Percentiles rank a stretch among this genome's conserved stretches.
Evolutionary conservation across 2,329 filamentous ascomycete species (phyloP).

Genomic region (Xylariaceae sp.): DNA sequence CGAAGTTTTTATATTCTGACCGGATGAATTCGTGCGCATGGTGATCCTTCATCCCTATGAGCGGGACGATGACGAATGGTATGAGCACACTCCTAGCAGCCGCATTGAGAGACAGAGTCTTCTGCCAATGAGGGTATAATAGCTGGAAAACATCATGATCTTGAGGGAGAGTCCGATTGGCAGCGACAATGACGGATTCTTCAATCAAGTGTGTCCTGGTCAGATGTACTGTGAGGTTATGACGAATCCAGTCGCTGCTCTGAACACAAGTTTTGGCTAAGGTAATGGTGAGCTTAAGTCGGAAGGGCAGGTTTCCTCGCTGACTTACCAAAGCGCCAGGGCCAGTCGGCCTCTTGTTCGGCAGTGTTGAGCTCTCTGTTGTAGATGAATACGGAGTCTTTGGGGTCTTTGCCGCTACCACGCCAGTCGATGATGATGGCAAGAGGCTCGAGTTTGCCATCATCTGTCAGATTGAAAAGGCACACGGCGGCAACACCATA

Average conservation of each 20-base stretch:
- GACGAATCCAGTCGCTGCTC: constrained; percentile 44
- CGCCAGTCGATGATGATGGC: constrained; percentile 47
- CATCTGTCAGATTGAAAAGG: constrained; percentile 39
- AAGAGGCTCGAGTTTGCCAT: constrained; percentile 45
- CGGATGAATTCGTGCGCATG: constrained; percentile 36
- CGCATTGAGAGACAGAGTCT: constrained; percentile 47
- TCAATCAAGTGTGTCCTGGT: constrained; percentile 44
- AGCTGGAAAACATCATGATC: constrained; percentile 42
- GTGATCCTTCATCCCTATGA: constrained; percentile 38
- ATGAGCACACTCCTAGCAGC: constrained; percentile 42
- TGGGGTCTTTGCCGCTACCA: constrained; percentile 35
- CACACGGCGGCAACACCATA: constrained; percentile 33
- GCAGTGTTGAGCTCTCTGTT: constrained; percentile 37
- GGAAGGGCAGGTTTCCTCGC: no score
- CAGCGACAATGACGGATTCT: constrained; percentile 45
- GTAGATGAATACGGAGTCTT: constrained; percentile 46
- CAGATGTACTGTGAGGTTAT: constrained; percentile 45
- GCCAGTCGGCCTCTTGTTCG: constrained; percentile 42
- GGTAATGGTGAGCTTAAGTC: no score
- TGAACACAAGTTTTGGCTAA: constrained; percentile 50
- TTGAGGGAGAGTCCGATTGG: constrained; percentile 38
- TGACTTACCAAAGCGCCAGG: no score
- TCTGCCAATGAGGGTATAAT: constrained; percentile 46
- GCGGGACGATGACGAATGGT: constrained; percentile 39
- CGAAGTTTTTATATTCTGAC: constrained; percentile 40